Evolutionary conservation across 352 stramenopile genomes (phyloP).

Genomic region (Thraustochytrium sp.): DNA sequence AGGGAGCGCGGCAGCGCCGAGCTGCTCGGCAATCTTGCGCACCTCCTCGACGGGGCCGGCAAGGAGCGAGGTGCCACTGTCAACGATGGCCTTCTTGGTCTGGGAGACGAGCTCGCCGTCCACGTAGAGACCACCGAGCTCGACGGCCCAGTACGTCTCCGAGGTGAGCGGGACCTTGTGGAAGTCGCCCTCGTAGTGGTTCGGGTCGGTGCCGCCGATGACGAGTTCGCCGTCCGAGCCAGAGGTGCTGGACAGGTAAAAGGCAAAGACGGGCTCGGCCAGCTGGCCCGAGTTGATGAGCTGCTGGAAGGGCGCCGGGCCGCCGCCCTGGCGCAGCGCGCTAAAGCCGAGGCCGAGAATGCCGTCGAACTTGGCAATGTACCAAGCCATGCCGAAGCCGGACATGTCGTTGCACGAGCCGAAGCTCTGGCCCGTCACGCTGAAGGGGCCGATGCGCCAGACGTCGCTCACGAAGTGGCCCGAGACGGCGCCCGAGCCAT

Average conservation of each 20-base stretch:
- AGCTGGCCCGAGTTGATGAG: constrained; percentile 77
- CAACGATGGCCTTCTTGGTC: constrained; percentile 77
- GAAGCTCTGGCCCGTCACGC: constrained; percentile 78
- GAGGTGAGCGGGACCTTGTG: constrained; percentile 71
- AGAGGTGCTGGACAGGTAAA: constrained; percentile 87
- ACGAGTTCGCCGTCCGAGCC: constrained; percentile 68
- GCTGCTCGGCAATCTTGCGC: constrained; percentile 65
- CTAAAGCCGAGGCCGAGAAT: constrained; percentile 94
- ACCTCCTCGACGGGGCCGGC: constrained; percentile 81
- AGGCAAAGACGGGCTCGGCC: constrained; percentile 85
- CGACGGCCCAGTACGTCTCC: constrained; percentile 75
- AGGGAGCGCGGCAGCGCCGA: constrained; percentile 83
- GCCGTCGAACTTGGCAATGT: constrained; percentile 92
- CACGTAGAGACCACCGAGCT: constrained; percentile 57
- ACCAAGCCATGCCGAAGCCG: constrained; percentile 86
- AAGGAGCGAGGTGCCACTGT: constrained; percentile 91
- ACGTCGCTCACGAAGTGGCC: constrained; percentile 82
- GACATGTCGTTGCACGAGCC: constrained; percentile 90
- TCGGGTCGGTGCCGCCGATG: constrained; percentile 69
- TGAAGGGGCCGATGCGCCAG: constrained; percentile 62
- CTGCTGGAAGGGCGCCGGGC: constrained; percentile 86
- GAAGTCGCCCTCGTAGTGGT: constrained; percentile 88
- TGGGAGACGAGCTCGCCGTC: constrained; percentile 50
- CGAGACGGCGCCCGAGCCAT: constrained; percentile 82
- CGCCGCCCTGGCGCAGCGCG: constrained; percentile 79